Evolutionary conservation across 768 basidiomycete species (phyloP).

Genomic region (Brasilioporus rufonigricans): DNA sequence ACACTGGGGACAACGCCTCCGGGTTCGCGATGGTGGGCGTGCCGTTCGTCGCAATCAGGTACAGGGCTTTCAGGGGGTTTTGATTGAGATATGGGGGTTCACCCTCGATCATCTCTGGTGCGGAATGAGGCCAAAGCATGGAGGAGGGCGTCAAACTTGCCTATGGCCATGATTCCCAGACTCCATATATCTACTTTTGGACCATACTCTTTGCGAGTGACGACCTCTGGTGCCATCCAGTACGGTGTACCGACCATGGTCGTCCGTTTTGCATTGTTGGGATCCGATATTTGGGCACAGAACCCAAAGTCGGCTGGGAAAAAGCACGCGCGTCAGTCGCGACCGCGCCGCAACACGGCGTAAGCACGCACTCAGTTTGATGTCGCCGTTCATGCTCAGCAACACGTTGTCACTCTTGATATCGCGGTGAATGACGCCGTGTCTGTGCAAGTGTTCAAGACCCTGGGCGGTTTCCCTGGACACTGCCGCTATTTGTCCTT

Average conservation of each 20-base stretch:
- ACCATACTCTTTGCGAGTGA: constrained; percentile 96
- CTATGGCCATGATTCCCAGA: constrained; percentile 94
- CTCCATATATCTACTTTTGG: constrained; percentile 99
- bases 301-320: constrained; percentile 93
- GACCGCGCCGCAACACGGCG: neutral
- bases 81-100: constrained; percentile 96
- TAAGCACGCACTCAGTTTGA: constrained; percentile 88
- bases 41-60: constrained; percentile 97
- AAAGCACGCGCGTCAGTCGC: neutral
- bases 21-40: constrained; percentile 96
- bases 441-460: constrained; percentile 89
- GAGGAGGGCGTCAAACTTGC: constrained; percentile 39
- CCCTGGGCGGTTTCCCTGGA: constrained; percentile 92
- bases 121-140: constrained; percentile 4
- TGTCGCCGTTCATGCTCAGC: constrained; percentile 89
- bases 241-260: constrained; percentile 99
- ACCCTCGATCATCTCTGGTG: constrained; percentile 93
- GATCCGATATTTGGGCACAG: constrained; percentile 92
- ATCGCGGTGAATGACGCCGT: constrained; percentile 97
- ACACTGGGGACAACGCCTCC: constrained; percentile 66
- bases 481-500: constrained; percentile 98
- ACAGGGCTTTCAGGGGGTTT: constrained; percentile 94
- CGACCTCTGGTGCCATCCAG: constrained; percentile 99
- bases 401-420: constrained; percentile 99
- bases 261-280: constrained; percentile 86